Percentiles rank a stretch among this genome's conserved stretches.
These are phyloP conservation scores for Hyaloscypha variabilis DNA, from an alignment of 495 filamentous ascomycete genomes.

Conservation along the genomic window DNA sequence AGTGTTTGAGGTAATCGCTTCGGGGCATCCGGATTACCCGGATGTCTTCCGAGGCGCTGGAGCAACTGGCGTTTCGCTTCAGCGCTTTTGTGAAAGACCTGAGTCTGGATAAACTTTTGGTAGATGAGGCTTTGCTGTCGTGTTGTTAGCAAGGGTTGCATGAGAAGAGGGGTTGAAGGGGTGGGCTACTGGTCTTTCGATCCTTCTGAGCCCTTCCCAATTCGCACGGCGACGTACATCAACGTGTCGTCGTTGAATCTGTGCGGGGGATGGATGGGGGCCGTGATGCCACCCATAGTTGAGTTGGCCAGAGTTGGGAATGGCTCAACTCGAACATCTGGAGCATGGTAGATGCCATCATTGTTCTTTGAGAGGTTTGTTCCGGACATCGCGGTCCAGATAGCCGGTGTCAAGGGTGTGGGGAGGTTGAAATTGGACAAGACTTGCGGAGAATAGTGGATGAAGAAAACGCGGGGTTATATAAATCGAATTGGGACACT, in stretches of 20 bases:
- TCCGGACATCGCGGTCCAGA: background rate
- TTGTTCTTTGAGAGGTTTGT: background rate
- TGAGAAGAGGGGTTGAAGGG: background rate
- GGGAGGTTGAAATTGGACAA: background rate
- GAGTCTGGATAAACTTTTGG: background rate
- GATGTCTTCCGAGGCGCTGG: background rate
- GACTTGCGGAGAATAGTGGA: background rate
- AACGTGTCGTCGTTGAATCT: constrained; percentile 17
- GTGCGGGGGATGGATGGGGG: constrained; percentile 7
- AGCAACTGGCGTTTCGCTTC: background rate
- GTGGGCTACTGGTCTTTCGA: background rate
- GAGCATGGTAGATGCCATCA: background rate
- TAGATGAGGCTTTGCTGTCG: background rate
- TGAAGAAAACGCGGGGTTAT: background rate
- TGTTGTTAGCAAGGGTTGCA: background rate
- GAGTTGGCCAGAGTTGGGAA: constrained; percentile 5
- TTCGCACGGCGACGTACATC: constrained; percentile 6
- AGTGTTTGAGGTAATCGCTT: constrained; percentile 19
- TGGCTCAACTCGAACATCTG: background rate
- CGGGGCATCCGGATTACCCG: constrained; percentile 18
- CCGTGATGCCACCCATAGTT: constrained; percentile 6
- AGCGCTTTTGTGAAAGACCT: background rate
- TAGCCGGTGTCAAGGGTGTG: background rate
- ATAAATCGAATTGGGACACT: background rate
- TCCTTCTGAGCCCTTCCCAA: background rate